Base-by-base conservation (phyloP, 1,284 basidiomycete species). In the Meira nashicola region DNA sequence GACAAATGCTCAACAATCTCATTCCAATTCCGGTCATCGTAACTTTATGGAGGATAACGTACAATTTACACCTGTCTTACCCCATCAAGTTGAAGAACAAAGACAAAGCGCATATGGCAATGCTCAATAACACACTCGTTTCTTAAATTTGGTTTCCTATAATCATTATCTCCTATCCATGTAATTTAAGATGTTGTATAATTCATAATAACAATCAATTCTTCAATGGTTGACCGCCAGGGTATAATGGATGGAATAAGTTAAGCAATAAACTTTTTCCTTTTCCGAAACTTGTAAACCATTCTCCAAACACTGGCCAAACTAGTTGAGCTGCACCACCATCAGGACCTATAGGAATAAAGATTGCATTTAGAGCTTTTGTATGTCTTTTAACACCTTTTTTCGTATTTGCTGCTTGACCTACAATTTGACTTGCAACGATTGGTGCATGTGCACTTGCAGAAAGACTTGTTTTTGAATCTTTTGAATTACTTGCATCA, bases 401-500 rank as follows among this genome's bases (percentile, higher is more conserved):
- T 15, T 23, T 48, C 17, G 25, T 48, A 48, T 23, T 48, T 23
- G 6, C 46, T 1, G 51, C 37, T 39, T 28, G 43, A 37, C 46
- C 25, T 2, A 53, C 19, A 10, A 39, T 21, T 25, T 17, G 44
- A 9, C 52, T 48, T 0, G 67, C 71, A 1, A 63, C 58, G 21
- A 59, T 37, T 1, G 62, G 52, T 1, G 55, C 67, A 41, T 76
- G 74, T 2, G 55, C 39, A 17, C 43, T 14, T 11, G 61, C 58
- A 17, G 57, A 37, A n/a, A 57, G 55, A 1, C 39, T 39, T 12
- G 62, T 58, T 56, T 77, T 77, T 28, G 50, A 21, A 14, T 74
- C 76, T 0, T 55, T 54, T 1, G 71, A 57, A 21, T 66, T 55
- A 4, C 62, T 64, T 39, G 70, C 65, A 43, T 79, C 77, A 1